Evolutionary conservation across 352 stramenopile species (phyloP).

Genomic region (Pythium utonaiense): DNA sequence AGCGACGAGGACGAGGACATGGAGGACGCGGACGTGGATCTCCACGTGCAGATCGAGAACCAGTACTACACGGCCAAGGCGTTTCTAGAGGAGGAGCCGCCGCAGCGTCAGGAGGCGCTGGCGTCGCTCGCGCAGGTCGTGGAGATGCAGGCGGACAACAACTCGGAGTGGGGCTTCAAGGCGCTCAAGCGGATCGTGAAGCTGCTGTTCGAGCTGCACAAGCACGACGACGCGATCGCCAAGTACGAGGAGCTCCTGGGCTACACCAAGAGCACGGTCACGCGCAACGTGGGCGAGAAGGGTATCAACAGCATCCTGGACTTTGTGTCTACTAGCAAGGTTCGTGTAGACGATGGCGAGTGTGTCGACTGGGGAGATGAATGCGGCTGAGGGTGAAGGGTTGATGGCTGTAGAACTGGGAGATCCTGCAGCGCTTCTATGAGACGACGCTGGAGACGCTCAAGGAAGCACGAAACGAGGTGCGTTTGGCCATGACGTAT

Average conservation of each 20-base stretch:
- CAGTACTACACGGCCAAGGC: constrained; percentile 92
- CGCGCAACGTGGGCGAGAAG: constrained; percentile 93
- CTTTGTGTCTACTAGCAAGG: constrained; percentile 87
- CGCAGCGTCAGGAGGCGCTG: constrained; percentile 37
- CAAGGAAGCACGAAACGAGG: constrained; percentile 80
- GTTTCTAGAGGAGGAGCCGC: constrained; percentile 55
- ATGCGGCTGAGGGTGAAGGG: too few species aligned
- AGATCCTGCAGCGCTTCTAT: constrained; percentile 83
- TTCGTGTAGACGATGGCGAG: too few species aligned
- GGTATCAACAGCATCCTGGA: constrained; percentile 95
- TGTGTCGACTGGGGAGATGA: too few species aligned
- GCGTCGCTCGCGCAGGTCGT: constrained; percentile 52
- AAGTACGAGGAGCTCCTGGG: constrained; percentile 89
- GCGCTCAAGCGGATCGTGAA: constrained; percentile 94
- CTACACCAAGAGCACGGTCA: constrained; percentile 86
- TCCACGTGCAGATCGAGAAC: constrained; percentile 92
- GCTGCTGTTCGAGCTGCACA: constrained; percentile 78
- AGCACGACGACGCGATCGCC: constrained; percentile 69
- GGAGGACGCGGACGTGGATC: constrained; percentile 68
- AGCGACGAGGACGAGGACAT: constrained; percentile 90
- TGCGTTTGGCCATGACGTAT: constrained; percentile 1
- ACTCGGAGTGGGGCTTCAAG: constrained; percentile 92
- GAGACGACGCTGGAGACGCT: constrained; percentile 84
- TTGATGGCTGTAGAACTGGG: constrained; percentile 53
- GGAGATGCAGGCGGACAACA: constrained; percentile 38